Evolutionary conservation across 768 basidiomycete species (phyloP).

Genomic region (Mycena latifolia): DNA sequence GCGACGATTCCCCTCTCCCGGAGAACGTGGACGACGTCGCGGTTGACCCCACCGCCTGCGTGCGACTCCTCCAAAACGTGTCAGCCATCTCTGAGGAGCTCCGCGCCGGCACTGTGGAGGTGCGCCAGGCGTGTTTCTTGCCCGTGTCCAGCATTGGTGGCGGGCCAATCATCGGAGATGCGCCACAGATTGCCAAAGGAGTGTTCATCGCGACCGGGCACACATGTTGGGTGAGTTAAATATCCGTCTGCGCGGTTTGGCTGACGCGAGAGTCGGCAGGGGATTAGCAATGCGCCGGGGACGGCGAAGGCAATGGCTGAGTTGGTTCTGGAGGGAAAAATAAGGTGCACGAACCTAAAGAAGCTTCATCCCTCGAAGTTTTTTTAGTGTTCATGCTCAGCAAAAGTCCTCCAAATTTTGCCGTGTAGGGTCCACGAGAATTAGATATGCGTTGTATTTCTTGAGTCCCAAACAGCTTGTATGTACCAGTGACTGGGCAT

Average conservation of each 20-base stretch:
- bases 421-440: too few relatives aligned
- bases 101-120: constrained; percentile 63
- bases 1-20: constrained; percentile 80
- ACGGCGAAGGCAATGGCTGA: constrained; percentile 82
- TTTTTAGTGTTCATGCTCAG: constrained; percentile 37
- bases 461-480: too few relatives aligned
- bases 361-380: constrained; percentile 57
- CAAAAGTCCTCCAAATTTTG: too few relatives aligned
- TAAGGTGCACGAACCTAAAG: constrained; percentile 66
- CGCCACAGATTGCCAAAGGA: constrained; percentile 66
- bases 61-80: constrained; percentile 67
- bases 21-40: constrained; percentile 77
- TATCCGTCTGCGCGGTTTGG: not conserved
- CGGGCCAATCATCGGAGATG: constrained; percentile 81
- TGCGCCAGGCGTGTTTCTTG: constrained; percentile 80
- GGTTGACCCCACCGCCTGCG: constrained; percentile 69
- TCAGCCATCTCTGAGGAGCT: constrained; percentile 71
- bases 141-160: constrained; percentile 70
- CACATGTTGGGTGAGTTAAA: constrained; percentile 76
- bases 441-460: too few relatives aligned
- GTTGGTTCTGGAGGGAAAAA: constrained; percentile 76
- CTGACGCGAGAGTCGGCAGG: constrained; percentile 54
- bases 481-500: too few relatives aligned
- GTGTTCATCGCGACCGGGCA: constrained; percentile 83
- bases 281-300: constrained; percentile 87